These are phyloP conservation scores for Yarrowia sp. DNA, from an alignment of 805 yeast genomes.

Conservation along the genomic window DNA sequence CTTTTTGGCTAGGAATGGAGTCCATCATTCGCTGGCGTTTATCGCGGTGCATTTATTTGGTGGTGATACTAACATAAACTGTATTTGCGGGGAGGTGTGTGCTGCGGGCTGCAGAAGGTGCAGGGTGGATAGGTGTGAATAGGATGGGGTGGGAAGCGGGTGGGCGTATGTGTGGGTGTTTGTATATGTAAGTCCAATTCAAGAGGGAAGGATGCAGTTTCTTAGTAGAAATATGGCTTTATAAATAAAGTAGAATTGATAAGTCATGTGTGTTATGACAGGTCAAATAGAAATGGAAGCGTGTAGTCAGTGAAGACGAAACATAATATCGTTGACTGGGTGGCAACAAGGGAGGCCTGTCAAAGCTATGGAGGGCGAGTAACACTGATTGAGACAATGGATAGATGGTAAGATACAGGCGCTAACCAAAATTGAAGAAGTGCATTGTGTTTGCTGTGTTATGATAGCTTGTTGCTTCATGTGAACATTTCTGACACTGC, in stretches of 20 bases:
- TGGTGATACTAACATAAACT: conserved; percentile 13
- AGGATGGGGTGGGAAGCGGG: not conserved
- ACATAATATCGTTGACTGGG: not conserved
- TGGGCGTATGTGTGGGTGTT: not conserved
- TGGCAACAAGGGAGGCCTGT: no score
- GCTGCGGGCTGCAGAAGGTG: not conserved
- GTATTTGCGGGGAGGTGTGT: conserved; percentile 11
- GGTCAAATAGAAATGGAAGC: no score
- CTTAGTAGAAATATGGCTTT: not conserved
- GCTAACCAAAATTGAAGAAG: no score
- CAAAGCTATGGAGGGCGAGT: no score
- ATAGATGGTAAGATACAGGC: no score
- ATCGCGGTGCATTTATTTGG: conserved; percentile 21
- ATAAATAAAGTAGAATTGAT: not conserved
- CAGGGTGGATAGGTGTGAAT: not conserved
- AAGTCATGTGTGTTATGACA: not conserved
- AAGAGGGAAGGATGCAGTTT: not conserved
- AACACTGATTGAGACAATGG: no score
- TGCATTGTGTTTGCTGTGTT: no score
- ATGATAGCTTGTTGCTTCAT: no score
- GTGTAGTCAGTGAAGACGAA: no score
- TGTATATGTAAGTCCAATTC: not conserved
- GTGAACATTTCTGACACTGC: no score
- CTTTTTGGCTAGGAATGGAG: conserved; percentile 29
- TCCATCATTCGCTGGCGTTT: conserved; percentile 22